Evolutionary conservation across 208 protist genomes (phyloP).

Genomic region (Leishmania guyanensis): DNA sequence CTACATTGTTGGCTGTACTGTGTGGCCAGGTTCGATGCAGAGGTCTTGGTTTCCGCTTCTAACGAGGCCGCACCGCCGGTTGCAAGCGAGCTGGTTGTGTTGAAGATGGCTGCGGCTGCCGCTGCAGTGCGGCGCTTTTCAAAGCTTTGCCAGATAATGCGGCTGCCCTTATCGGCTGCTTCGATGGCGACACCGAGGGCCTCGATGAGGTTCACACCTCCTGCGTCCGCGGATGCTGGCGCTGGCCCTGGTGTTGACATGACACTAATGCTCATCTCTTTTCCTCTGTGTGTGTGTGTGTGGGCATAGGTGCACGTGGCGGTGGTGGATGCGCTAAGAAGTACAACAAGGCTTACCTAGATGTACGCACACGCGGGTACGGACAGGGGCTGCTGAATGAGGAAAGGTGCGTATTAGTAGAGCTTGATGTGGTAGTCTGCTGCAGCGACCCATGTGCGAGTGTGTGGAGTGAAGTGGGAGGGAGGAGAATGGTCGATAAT

Average conservation of each 20-base stretch:
- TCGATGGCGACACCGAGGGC: constrained; percentile 53
- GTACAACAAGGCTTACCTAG: not conserved
- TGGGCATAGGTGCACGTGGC: not conserved
- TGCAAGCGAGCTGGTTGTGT: not conserved
- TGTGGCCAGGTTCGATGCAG: constrained; percentile 54
- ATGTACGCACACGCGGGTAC: not conserved
- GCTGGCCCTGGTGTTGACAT: not conserved
- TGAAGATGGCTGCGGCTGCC: constrained; percentile 16
- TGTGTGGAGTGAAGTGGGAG: not conserved
- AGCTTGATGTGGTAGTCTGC: not conserved
- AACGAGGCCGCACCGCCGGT: constrained; percentile 2
- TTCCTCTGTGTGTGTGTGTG: not conserved
- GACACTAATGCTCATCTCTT: not conserved
- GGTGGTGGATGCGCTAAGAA: not conserved
- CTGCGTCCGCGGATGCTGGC: not conserved
- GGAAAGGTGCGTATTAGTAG: not conserved
- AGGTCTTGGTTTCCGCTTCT: constrained; percentile 30
- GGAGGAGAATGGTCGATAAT: not conserved
- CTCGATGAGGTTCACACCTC: constrained; percentile 41
- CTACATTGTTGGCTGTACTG: constrained; percentile 56
- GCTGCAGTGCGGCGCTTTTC: constrained; percentile 28
- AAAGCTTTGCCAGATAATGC: constrained; percentile 47
- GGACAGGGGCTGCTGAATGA: not conserved
- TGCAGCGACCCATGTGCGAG: not conserved
- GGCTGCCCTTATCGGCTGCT: constrained; percentile 43